Percentiles rank a stretch among this genome's conserved stretches.
These are phyloP conservation scores for Adansonia madagascariensis DNA, from an alignment of 441 rosid species.

Conservation along the genomic window DNA sequence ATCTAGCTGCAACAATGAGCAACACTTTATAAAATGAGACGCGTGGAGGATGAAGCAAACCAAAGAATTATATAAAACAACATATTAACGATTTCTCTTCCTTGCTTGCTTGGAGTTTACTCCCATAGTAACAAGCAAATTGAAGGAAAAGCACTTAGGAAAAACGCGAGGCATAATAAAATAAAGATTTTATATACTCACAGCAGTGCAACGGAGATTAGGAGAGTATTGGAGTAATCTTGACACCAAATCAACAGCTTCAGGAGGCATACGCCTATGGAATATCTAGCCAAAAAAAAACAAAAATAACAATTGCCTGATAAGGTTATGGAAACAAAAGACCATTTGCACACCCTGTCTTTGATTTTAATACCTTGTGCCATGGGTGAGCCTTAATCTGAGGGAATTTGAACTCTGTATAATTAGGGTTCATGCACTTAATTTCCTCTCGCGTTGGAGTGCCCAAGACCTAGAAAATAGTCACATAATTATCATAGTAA, in stretches of 20 bases:
- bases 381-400: conserved; percentile 97
- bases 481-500: neutral
- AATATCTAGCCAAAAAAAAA: conserved; percentile 57
- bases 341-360: conserved; percentile 4
- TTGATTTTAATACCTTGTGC: conserved; percentile 73
- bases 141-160: neutral
- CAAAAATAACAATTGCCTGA: conserved; percentile 1
- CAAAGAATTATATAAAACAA: neutral
- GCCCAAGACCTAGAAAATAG: conserved; percentile 73
- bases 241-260: conserved; percentile 94
- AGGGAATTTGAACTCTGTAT: conserved; percentile 91
- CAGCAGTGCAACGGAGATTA: conserved; percentile 81
- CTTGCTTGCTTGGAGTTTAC: conserved; percentile 7
- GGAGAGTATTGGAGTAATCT: conserved; percentile 97
- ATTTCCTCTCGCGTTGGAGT: conserved; percentile 98
- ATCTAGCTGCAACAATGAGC: conserved; percentile 47
- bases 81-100: neutral
- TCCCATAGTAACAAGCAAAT: neutral
- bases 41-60: neutral
- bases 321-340: neutral
- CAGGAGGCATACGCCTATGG: conserved; percentile 94
- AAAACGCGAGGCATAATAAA: neutral
- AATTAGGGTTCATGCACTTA: conserved; percentile 96
- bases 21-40: neutral
- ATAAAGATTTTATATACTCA: conserved; percentile 42